phyloP scores from a whole-genome alignment of 108 stramenopile genomes.

The Discostella stelligeroides region DNA sequence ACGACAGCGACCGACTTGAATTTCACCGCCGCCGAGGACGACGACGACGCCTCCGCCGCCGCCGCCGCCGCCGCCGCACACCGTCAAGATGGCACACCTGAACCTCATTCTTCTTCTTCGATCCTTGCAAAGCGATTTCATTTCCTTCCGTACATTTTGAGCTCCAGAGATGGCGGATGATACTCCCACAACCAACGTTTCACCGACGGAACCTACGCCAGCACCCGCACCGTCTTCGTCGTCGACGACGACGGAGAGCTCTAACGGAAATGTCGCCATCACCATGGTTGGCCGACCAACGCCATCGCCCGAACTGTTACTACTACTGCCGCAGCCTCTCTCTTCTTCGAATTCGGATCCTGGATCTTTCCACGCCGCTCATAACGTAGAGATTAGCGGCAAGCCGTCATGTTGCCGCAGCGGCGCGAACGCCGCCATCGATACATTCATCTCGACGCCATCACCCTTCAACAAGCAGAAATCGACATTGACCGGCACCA shows the following conservation, averaged over 20 bases:
- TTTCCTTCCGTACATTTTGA: neutral
- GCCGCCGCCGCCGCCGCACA: neutral
- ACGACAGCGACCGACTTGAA: no score
- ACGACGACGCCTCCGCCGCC: neutral
- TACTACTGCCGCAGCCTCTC: neutral
- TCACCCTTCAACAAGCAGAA: constrained; percentile 15
- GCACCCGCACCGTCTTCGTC: neutral
- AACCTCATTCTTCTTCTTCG: no score
- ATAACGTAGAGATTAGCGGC: constrained; percentile 2
- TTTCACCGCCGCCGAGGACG: neutral
- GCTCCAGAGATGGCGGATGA: neutral
- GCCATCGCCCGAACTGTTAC: constrained; percentile 22
- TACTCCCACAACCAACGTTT: constrained; percentile 12
- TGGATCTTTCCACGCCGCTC: neutral
- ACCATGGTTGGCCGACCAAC: constrained; percentile 20
- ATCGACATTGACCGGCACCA: neutral
- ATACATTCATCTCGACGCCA: constrained; percentile 13
- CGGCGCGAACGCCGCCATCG: neutral
- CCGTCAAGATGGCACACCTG: neutral
- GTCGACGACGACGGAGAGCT: neutral
- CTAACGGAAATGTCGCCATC: neutral
- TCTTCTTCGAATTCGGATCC: constrained; percentile 11
- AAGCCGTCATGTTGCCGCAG: neutral
- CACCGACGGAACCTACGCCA: constrained; percentile 6
- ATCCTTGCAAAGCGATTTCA: constrained; percentile 1